phyloP scores from a whole-genome alignment of 1,284 basidiomycete species.

The Leccinum fallax region DNA sequence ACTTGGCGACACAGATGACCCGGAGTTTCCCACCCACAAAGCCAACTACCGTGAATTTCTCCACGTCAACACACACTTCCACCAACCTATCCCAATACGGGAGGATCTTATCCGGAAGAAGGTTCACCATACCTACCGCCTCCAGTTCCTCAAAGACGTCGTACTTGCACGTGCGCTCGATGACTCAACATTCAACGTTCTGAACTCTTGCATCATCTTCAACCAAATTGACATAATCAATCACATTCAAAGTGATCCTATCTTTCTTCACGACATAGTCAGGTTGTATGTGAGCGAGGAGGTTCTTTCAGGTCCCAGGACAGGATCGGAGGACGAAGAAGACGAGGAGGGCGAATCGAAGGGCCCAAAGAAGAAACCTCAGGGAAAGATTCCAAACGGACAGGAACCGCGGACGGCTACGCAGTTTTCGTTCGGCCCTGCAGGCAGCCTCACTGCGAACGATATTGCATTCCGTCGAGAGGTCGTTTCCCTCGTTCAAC shows the following conservation, averaged over 20 bases:
- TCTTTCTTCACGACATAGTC: constrained; percentile 80
- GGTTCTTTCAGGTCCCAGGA: constrained; percentile 45
- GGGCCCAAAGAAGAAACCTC: constrained; percentile 30
- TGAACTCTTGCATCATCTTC: constrained; percentile 97
- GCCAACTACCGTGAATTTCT: constrained; percentile 97
- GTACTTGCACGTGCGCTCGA: constrained; percentile 94
- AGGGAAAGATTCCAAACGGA: constrained; percentile 36
- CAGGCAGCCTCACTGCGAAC: constrained; percentile 49
- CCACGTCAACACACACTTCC: constrained; percentile 77
- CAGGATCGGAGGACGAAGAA: constrained; percentile 33
- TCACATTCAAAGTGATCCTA: constrained; percentile 80
- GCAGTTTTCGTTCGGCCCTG: constrained; percentile 54
- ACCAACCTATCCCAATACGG: constrained; percentile 82
- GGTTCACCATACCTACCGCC: constrained; percentile 95
- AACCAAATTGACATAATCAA: constrained; percentile 98
- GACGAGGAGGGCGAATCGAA: constrained; percentile 29
- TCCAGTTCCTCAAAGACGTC: constrained; percentile 98
- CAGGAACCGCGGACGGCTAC: constrained; percentile 26
- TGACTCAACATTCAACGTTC: constrained; percentile 95
- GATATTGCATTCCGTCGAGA: constrained; percentile 64
- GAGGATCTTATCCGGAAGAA: constrained; percentile 79
- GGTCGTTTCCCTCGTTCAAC: constrained; percentile 87
- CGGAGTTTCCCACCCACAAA: constrained; percentile 94
- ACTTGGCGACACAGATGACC: constrained; percentile 70
- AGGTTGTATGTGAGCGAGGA: constrained; percentile 74